A percentile compares a stretch with the other conserved stretches of the same genome.
phyloP scores from a whole-genome alignment of 768 basidiomycete genomes.

The Chlorophyllum brunneum region DNA sequence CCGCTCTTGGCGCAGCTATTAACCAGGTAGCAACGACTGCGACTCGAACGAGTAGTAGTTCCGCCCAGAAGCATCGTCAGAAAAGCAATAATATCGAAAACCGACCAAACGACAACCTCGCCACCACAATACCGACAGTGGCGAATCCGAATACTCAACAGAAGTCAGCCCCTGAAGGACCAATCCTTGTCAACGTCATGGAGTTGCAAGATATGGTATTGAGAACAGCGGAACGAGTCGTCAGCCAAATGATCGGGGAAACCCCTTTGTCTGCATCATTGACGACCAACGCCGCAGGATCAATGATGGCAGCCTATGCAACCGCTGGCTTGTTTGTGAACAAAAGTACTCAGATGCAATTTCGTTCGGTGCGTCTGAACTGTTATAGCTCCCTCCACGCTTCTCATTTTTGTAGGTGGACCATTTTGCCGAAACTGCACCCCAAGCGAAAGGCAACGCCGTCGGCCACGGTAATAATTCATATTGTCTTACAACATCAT shows the following conservation, averaged over 20 bases:
- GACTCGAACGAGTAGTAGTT: background rate
- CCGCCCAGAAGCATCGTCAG: background rate
- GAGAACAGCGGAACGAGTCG: background rate
- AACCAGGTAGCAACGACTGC: slow-evolving; percentile 3
- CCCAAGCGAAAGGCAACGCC: background rate
- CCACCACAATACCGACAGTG: background rate
- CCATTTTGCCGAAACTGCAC: background rate
- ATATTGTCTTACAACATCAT: background rate
- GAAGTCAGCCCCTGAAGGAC: background rate
- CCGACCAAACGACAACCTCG: background rate
- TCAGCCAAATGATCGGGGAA: background rate
- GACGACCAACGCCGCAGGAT: background rate
- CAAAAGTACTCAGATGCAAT: slow-evolving; percentile 1
- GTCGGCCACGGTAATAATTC: background rate
- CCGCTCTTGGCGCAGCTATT: slow-evolving; percentile 6
- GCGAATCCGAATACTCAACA: background rate
- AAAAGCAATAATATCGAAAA: too few species aligned
- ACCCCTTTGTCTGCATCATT: background rate
- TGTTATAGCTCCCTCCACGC: background rate
- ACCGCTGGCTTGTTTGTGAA: background rate
- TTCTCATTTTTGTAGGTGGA: background rate
- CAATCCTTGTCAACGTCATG: background rate
- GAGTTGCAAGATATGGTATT: slow-evolving; percentile 4
- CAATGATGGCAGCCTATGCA: slow-evolving; percentile 8
- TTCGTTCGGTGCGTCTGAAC: background rate